These are phyloP conservation scores for Umbelopsis ramanniana DNA, from an alignment of 192 early-diverging fungal species.

Conservation along the genomic window DNA sequence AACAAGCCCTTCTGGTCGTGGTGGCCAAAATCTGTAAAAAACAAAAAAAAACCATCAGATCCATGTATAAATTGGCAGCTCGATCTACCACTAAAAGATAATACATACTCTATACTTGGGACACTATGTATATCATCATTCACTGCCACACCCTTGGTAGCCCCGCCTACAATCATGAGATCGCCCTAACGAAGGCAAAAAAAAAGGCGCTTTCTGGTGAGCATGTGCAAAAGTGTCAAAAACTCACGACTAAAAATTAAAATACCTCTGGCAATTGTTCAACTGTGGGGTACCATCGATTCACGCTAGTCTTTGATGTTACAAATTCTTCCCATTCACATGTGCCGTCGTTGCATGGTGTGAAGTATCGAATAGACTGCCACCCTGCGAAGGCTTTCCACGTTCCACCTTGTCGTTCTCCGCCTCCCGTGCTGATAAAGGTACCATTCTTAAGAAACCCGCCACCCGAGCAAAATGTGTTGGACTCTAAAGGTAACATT, in stretches of 20 bases:
- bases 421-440: conserved; percentile 53
- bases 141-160: conserved; percentile 43
- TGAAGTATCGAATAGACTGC: conserved; percentile 50
- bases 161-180: conserved; percentile 60
- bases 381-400: conserved; percentile 40
- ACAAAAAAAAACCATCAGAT: no score
- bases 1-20: conserved; percentile 31
- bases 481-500: conserved; percentile 45
- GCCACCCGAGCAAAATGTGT: conserved; percentile 62
- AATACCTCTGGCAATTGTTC: conserved; percentile 38
- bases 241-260: no score
- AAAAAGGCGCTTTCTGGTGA: not conserved
- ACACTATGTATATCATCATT: conserved; percentile 48
- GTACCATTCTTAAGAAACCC: conserved; percentile 56
- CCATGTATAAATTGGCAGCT: no score
- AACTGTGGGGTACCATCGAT: conserved; percentile 60
- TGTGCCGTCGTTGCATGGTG: conserved; percentile 45
- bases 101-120: conserved; percentile 46
- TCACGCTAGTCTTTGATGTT: conserved; percentile 35
- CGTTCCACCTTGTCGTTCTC: conserved; percentile 29
- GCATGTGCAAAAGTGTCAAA: no score
- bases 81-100: no score
- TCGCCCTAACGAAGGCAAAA: conserved; percentile 38
- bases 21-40: conserved; percentile 40
- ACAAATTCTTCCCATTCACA: conserved; percentile 54